phyloP scores from a whole-genome alignment of 805 yeast species.

The Ogataea henricii region DNA sequence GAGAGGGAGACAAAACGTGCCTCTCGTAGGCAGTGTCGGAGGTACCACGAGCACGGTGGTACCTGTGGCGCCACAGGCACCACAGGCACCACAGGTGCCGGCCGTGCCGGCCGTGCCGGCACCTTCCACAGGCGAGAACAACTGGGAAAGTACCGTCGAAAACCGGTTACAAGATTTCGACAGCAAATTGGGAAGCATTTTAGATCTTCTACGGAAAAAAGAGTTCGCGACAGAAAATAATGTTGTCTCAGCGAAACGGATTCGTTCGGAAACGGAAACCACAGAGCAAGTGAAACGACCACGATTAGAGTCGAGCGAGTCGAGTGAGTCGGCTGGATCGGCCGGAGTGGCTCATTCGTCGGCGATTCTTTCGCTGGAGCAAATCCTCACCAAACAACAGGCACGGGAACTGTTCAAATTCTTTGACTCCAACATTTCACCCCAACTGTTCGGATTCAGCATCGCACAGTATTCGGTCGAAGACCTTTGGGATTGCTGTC shows the following conservation, averaged over 20 bases:
- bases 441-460: constrained; percentile 68
- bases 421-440: constrained; percentile 57
- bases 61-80: no score
- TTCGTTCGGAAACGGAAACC: neutral
- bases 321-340: neutral
- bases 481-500: constrained; percentile 54
- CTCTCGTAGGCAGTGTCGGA: no score
- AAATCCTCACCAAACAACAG: constrained; percentile 25
- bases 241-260: neutral
- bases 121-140: neutral
- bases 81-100: neutral
- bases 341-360: neutral
- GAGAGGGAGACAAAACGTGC: neutral
- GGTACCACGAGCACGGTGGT: no score
- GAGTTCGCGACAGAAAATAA: neutral
- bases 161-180: constrained; percentile 42
- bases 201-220: constrained; percentile 18
- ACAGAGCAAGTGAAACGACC: neutral
- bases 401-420: constrained; percentile 52
- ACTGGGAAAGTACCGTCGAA: constrained; percentile 42
- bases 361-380: constrained; percentile 16
- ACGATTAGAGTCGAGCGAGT: neutral
- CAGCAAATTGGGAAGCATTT: constrained; percentile 40
- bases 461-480: constrained; percentile 51
- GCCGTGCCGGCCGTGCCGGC: neutral